phyloP scores from a whole-genome alignment of 1,139 yeast species.

The Nakaseomyces kungkrabaensis region DNA sequence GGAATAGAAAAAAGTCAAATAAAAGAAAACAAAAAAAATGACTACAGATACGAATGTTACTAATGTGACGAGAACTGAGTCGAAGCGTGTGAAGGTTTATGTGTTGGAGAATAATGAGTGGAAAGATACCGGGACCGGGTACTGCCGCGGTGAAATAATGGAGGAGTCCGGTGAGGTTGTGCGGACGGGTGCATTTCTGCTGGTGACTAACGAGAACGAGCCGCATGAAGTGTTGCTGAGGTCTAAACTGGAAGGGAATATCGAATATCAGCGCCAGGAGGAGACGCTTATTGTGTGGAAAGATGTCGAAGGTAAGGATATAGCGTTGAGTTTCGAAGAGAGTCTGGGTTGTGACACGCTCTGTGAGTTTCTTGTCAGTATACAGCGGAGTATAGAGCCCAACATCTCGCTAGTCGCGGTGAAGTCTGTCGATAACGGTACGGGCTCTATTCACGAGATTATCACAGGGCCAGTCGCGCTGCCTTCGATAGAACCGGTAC shows the following conservation, averaged over 20 bases:
- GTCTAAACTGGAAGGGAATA: conserved; percentile 59
- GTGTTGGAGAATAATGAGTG: conserved; percentile 72
- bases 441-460: conserved; percentile 47
- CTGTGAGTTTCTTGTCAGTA: conserved; percentile 68
- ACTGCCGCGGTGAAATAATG: conserved; percentile 49
- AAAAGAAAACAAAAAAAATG: background rate
- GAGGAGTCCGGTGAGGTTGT: conserved; percentile 11
- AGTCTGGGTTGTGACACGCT: conserved; percentile 78
- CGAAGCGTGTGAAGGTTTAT: conserved; percentile 83
- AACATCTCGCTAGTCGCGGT: conserved; percentile 68
- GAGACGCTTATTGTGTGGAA: conserved; percentile 95
- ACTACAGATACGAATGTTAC: background rate
- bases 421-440: conserved; percentile 40
- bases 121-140: conserved; percentile 92
- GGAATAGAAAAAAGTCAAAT: background rate
- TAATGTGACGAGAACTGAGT: conserved; percentile 27
- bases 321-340: conserved; percentile 89
- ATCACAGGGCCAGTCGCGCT: conserved; percentile 70
- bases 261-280: conserved; percentile 87
- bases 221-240: conserved; percentile 50
- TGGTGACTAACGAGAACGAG: conserved; percentile 65
- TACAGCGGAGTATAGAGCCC: conserved; percentile 56
- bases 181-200: conserved; percentile 40
- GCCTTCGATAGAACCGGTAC: conserved; percentile 47
- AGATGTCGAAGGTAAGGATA: conserved; percentile 63